Evolutionary conservation across 768 basidiomycete species (phyloP), one percentile per base, ranked within the genome.

Genomic region (Omphalotus guepiniiformis): DNA sequence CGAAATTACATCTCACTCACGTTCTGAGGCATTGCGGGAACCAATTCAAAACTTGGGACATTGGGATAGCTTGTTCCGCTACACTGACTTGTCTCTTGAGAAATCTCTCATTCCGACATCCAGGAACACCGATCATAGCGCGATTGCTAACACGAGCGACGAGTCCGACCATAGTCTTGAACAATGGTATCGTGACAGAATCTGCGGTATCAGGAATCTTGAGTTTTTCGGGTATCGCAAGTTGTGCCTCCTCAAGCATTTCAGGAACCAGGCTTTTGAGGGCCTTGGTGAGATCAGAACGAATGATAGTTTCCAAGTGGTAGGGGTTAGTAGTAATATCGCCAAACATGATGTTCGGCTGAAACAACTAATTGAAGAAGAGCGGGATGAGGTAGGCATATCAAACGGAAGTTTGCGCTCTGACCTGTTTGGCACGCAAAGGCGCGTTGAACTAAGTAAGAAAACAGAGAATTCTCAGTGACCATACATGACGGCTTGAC

Each of bases 101-200:
- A 22, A 57, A 57, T 7, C 35, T 42, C 18, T 53, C 45, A 26
- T 57, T 34, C n/a, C 56, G 43, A 30, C 56, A 57, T n/a, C 51
- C 44, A 3, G 54, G 51, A 1, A 39, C 42, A 1, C 56, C 56
- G 13, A 57, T 48, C 49, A 57, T 57, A 18, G 54, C 56, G 16
- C 56, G 51, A 32, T 57, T 57, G 34, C 39, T 50, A 27, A 57
- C 49, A 4, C 51, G 50, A 6, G 51, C 56, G 11, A 57, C 43
- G n/a, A 57, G 48, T 22, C 35, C 22, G 23, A 40, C 45, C 47
- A 53, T 55, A 19, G 49, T 45, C n/a, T 42, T 25, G 34, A 57
- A 52, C 7, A 57, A 4, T 3, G 50, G 43, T 11, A 57, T 25
- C 3, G 37, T 42, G 11, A 43, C 36, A 9, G 51, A 57, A 13